Percentiles rank a stretch among this genome's conserved stretches.
These are phyloP conservation scores for Babesia gibsoni DNA, from an alignment of 169 alveolate genomes.

Conservation along the genomic window DNA sequence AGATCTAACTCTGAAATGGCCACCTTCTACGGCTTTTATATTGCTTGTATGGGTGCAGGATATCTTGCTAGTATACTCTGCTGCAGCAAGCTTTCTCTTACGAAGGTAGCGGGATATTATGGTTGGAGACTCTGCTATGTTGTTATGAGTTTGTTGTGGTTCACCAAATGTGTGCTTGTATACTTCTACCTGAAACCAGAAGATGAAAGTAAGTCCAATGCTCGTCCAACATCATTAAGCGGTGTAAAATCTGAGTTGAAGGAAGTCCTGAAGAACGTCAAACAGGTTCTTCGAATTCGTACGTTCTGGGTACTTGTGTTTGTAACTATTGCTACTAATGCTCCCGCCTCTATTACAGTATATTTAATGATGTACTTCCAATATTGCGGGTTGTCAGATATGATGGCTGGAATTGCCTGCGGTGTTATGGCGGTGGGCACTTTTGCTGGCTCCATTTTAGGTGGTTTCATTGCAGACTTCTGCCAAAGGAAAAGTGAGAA, in stretches of 20 bases:
- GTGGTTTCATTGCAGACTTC: constrained; percentile 83
- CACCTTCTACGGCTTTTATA: constrained; percentile 35
- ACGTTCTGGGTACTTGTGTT: constrained; percentile 35
- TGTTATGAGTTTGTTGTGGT: constrained; percentile 9
- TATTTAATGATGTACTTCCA: constrained; percentile 86
- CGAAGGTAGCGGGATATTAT: not conserved
- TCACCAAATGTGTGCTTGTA: not conserved
- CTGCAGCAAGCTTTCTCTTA: not conserved
- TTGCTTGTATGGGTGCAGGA: constrained; percentile 35
- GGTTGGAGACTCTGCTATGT: constrained; percentile 50
- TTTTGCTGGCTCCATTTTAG: constrained; percentile 85
- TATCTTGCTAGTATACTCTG: constrained; percentile 15
- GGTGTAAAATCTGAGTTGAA: too few relatives aligned
- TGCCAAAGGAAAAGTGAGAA: constrained; percentile 74
- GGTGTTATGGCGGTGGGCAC: constrained; percentile 83
- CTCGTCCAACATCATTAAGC: too few relatives aligned
- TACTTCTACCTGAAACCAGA: not conserved
- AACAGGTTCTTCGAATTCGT: not conserved
- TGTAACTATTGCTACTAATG: constrained; percentile 77
- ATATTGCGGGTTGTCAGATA: constrained; percentile 83
- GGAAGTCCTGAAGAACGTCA: too few relatives aligned
- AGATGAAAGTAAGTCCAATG: too few relatives aligned
- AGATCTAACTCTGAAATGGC: not conserved
- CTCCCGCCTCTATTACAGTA: constrained; percentile 86
- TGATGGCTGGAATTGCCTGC: constrained; percentile 80